A percentile compares a stretch with the other conserved stretches of the same genome.
Evolutionary conservation across 139 green algal species (phyloP).

Genomic region (Coelastrella sp.): DNA sequence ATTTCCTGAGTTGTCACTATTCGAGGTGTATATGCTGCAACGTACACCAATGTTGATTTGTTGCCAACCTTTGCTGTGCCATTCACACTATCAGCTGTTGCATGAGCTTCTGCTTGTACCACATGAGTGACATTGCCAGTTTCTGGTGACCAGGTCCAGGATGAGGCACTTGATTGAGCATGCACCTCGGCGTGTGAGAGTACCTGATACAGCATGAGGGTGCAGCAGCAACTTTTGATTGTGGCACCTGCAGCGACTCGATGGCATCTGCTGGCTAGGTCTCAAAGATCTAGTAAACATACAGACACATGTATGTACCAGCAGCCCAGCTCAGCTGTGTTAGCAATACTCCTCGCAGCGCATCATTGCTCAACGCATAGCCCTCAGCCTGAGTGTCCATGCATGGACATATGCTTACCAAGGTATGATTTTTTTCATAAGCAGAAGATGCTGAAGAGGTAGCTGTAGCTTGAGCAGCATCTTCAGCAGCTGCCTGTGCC

Average conservation of each 20-base stretch:
- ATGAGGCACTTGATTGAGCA: neutral
- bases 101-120: neutral
- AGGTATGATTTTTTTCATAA: neutral
- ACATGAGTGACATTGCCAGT: neutral
- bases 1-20: no score
- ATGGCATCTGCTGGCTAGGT: no score
- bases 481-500: neutral
- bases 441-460: neutral
- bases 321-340: neutral
- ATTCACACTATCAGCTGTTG: neutral
- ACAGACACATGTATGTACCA: neutral
- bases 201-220: neutral
- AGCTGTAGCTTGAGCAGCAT: neutral
- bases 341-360: no score
- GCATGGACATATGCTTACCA: no score
- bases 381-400: no score
- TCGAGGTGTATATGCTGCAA: no score
- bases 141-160: neutral
- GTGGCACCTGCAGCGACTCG: no score
- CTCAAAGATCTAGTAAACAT: neutral
- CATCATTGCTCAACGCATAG: no score
- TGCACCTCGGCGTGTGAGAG: neutral
- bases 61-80: neutral
- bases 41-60: no score
- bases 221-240: neutral